These are phyloP conservation scores for Stachybotrys chartarum DNA, from an alignment of 2,329 filamentous ascomycete species.

Conservation along the genomic window DNA sequence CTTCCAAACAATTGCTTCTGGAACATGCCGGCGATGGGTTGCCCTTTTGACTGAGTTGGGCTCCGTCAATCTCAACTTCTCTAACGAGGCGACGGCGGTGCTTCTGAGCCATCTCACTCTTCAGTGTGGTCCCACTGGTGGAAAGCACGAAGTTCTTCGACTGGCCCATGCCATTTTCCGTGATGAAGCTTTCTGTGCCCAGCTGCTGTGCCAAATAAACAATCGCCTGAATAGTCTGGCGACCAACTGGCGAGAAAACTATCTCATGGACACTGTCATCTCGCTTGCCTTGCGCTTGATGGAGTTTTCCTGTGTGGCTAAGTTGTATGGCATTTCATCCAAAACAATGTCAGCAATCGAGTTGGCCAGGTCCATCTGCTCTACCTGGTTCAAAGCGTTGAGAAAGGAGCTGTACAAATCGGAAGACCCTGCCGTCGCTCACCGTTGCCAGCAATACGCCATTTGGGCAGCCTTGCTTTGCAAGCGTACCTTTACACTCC, in stretches of 20 bases:
- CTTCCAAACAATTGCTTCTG: conserved; percentile 40
- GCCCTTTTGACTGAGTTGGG: conserved; percentile 42
- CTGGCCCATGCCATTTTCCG: conserved; percentile 40
- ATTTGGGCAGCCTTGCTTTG: conserved; percentile 52
- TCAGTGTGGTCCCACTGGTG: conserved; percentile 43
- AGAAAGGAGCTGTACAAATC: conserved; percentile 34
- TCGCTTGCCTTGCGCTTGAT: conserved; percentile 38
- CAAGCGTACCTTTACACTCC: conserved; percentile 23
- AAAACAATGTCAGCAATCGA: conserved; percentile 5
- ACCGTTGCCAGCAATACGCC: conserved; percentile 30
- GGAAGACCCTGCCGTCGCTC: conserved; percentile 26
- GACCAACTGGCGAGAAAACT: conserved; percentile 52
- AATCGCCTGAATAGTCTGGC: conserved; percentile 35
- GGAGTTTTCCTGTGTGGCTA: conserved; percentile 6
- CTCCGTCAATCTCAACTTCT: conserved; percentile 52
- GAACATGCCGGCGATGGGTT: conserved; percentile 40
- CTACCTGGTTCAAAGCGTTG: conserved; percentile 42
- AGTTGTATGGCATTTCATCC: not conserved
- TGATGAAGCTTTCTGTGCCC: conserved; percentile 40
- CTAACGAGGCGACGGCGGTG: conserved; percentile 41
- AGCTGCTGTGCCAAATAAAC: conserved; percentile 39
- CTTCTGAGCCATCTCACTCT: conserved; percentile 44
- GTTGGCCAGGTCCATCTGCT: conserved; percentile 24
- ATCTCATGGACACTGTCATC: conserved; percentile 52
- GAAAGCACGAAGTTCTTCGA: conserved; percentile 23